Evolutionary conservation across 2,329 filamentous ascomycete species (phyloP).

Genomic region (Dichotomopilus funicola): DNA sequence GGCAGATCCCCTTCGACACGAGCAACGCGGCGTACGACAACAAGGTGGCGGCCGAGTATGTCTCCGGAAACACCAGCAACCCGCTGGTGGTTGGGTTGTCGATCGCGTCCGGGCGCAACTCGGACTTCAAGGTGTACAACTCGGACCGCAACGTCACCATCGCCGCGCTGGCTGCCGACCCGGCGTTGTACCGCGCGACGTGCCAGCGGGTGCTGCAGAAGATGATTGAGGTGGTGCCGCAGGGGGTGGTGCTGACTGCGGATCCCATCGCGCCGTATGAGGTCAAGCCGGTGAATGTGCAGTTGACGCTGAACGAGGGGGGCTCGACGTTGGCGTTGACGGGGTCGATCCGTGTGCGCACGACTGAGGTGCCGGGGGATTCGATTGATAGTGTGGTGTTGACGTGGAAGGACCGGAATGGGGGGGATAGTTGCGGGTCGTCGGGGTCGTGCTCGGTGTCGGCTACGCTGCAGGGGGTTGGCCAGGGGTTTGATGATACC

Average conservation of each 20-base stretch:
- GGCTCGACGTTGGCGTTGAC: conserved; percentile 43
- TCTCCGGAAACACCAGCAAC: conserved; percentile 47
- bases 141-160: conserved; percentile 52
- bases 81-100: conserved; percentile 49
- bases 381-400: conserved; percentile 44
- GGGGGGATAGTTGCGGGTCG: conserved; percentile 39
- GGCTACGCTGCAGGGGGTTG: conserved; percentile 40
- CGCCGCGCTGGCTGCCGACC: conserved; percentile 36
- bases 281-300: conserved; percentile 53
- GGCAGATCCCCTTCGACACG: conserved; percentile 41
- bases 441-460: conserved; percentile 38
- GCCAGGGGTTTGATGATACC: conserved; percentile 53
- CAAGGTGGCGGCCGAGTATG: conserved; percentile 50
- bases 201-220: conserved; percentile 50
- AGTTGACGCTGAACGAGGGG: conserved; percentile 46
- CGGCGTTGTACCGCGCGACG: conserved; percentile 37
- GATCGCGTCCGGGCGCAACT: conserved; percentile 38
- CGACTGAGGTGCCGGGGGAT: conserved; percentile 38
- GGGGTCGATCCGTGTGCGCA: conserved; percentile 52
- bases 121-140: conserved; percentile 51
- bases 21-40: conserved; percentile 48
- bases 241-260: conserved; percentile 40
- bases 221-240: conserved; percentile 56
- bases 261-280: conserved; percentile 49
- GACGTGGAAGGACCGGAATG: conserved; percentile 50